Base-by-base conservation (phyloP, 176 grass and related monocot species). In the Musa schizocarpa region DNA sequence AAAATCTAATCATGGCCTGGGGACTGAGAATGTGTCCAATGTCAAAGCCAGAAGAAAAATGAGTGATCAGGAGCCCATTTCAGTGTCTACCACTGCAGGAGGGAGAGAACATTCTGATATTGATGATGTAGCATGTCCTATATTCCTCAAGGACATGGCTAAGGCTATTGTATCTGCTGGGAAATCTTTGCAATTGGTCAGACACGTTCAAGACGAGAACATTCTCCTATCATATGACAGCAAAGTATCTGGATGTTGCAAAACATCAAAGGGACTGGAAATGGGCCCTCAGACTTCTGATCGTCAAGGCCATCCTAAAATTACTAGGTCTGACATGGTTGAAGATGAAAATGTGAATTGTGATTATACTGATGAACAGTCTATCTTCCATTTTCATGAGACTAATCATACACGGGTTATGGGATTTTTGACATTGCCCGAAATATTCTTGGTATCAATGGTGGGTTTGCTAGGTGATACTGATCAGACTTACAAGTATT, bases 131-230 rank as follows among this genome's bases (percentile, higher is more conserved):
- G 72, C 76, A 51, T 97, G 90, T 69, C 93, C 87, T 1, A 29
- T 85, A 24, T 90, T 97, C 78, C 80, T 97, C 62, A 87, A 89
- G 76, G 86, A 83, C 80, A 81, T 85, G 53, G 78, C 85, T 48
- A 96, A 71, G 76, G 81, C 83, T 68, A 88, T 96, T 75, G 80
- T 96, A 80, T 96, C 89, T 85, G 94, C 94, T 85, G 90, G 90
- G 50, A 97, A 97, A 84, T 97, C 90, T 21, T 87, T 97, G 84
- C 94, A 97, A 78, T 82, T 97, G 66, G 88, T 93, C 81, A 73
- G 84, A 80, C 94, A 97, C 51, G 76, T 81, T 77, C 88, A 85
- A 87, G 86, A 81, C 9, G 21, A 67, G 24, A 76, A 79, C 81
- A 68, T 13, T 55, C 56, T 84, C 69, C 74, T 34, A 75, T 74